phyloP scores from a whole-genome alignment of 2,329 filamentous ascomycete genomes.

The Verticillium nonalfalfae region DNA sequence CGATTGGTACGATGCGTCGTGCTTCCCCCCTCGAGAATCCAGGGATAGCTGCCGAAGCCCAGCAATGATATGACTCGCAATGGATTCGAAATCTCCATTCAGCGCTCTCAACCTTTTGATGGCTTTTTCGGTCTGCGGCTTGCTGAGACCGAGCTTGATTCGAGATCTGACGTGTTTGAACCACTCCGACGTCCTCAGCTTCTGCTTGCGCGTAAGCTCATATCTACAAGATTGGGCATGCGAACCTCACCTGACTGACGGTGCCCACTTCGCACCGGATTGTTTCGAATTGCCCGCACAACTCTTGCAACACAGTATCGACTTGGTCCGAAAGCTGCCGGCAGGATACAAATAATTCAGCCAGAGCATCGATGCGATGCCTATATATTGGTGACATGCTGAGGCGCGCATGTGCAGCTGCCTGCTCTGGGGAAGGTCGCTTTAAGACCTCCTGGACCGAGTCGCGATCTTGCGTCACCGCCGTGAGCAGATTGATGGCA shows the following conservation, averaged over 20 bases:
- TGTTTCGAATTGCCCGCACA: not conserved
- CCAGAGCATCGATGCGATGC: not conserved
- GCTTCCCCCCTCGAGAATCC: not conserved
- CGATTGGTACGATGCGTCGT: not conserved
- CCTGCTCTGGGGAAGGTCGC: not conserved
- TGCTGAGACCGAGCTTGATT: constrained; percentile 4
- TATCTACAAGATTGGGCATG: not conserved
- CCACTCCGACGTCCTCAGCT: not conserved
- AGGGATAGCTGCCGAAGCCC: not conserved
- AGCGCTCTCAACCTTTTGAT: constrained; percentile 9
- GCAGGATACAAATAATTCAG: not conserved
- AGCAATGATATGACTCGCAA: constrained; percentile 9
- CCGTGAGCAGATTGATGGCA: constrained; percentile 6
- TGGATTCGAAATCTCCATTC: constrained; percentile 12
- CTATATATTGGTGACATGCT: not conserved
- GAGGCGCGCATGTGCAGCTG: not conserved
- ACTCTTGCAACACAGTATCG: not conserved
- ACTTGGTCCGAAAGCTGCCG: not conserved
- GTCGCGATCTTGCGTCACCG: constrained; percentile 4
- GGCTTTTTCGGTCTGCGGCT: constrained; percentile 3
- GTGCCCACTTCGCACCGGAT: not conserved
- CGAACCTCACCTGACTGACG: not conserved
- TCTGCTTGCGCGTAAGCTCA: not conserved
- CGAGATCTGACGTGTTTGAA: constrained; percentile 1
- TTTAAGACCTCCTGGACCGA: not conserved